Percentiles rank a stretch among this genome's conserved stretches.
Evolutionary conservation across 1,284 basidiomycete species (phyloP).

Genomic region (Fistulinella cinereoalba): DNA sequence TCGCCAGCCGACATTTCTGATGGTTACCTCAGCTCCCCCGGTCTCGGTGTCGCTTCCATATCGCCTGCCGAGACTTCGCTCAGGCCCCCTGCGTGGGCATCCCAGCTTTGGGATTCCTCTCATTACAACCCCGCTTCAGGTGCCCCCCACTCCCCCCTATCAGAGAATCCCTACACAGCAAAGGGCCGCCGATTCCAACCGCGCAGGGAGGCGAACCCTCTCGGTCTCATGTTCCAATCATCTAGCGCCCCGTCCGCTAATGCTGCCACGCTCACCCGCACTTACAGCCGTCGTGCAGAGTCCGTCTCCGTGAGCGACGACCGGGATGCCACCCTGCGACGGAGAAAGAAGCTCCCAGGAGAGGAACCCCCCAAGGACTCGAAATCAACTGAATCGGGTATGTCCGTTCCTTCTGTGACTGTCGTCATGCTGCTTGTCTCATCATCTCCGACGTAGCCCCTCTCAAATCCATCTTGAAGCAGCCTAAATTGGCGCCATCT

Average conservation of each 20-base stretch:
- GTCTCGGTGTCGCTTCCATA: conserved; percentile 48
- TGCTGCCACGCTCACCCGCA: conserved; percentile 45
- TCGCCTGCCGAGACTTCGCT: conserved; percentile 56
- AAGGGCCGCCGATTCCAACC: conserved; percentile 34
- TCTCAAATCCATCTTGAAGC: conserved; percentile 70
- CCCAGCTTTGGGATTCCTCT: conserved; percentile 55
- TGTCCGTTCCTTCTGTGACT: conserved; percentile 31
- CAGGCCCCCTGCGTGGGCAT: conserved; percentile 55
- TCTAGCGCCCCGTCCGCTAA: conserved; percentile 62
- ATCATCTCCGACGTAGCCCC: conserved; percentile 41
- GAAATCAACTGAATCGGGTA: conserved; percentile 33
- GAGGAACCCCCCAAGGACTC: conserved; percentile 42
- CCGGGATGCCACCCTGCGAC: conserved; percentile 66
- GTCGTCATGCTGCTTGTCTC: conserved; percentile 21
- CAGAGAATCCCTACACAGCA: conserved; percentile 36
- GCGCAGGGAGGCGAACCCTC: conserved; percentile 44
- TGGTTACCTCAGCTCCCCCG: conserved; percentile 36
- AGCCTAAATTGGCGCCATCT: conserved; percentile 90
- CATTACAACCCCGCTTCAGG: conserved; percentile 30
- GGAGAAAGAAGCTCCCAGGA: conserved; percentile 52
- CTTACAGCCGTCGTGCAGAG: conserved; percentile 63
- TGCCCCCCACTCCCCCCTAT: conserved; percentile 45
- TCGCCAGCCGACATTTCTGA: conserved; percentile 53
- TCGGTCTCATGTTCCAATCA: conserved; percentile 70
- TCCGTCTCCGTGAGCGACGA: conserved; percentile 61